A percentile compares a stretch with the other conserved stretches of the same genome.
These are phyloP conservation scores for Artemisia princeps DNA, from an alignment of 140 eudicot genomes.

Conservation along the genomic window DNA sequence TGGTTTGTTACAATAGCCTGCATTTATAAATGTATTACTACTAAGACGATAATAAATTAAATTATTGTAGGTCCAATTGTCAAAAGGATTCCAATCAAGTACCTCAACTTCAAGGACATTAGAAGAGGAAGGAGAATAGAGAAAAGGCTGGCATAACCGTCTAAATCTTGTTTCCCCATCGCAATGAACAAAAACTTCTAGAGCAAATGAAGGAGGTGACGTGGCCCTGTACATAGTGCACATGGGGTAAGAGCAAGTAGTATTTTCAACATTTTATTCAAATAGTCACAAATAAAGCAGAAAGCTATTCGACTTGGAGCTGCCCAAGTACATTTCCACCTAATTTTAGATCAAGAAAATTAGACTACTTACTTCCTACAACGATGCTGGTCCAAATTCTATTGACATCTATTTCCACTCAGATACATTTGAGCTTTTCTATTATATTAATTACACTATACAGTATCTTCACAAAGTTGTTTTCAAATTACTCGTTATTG, in stretches of 20 bases:
- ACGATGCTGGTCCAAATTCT: not conserved
- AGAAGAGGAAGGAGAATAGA: slow-evolving; percentile 92
- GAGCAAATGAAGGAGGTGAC: slow-evolving; percentile 95
- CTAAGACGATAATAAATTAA: not conserved
- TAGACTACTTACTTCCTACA: slow-evolving; percentile 11
- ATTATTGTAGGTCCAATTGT: not conserved
- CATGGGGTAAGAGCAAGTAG: not conserved
- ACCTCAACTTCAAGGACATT: slow-evolving; percentile 97
- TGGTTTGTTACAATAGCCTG: slow-evolving; percentile 90
- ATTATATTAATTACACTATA: not conserved
- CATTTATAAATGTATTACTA: slow-evolving; percentile 7
- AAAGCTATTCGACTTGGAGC: not conserved
- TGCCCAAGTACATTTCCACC: not conserved
- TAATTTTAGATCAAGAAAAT: not conserved
- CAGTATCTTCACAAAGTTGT: too few relatives aligned
- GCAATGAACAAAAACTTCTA: slow-evolving; percentile 89
- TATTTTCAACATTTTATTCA: slow-evolving; percentile 1
- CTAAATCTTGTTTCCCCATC: slow-evolving; percentile 94
- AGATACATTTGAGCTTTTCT: too few relatives aligned
- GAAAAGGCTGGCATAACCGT: slow-evolving; percentile 86
- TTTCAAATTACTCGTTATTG: not conserved
- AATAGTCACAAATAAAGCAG: not conserved
- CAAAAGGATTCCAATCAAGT: slow-evolving; percentile 8
- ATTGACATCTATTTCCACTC: not conserved
- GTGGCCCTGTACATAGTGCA: slow-evolving; percentile 52